Evolutionary conservation across 2,329 filamentous ascomycete species (phyloP), one percentile per base, ranked within the genome.

Genomic region (Nothomitra cinnamomea): DNA sequence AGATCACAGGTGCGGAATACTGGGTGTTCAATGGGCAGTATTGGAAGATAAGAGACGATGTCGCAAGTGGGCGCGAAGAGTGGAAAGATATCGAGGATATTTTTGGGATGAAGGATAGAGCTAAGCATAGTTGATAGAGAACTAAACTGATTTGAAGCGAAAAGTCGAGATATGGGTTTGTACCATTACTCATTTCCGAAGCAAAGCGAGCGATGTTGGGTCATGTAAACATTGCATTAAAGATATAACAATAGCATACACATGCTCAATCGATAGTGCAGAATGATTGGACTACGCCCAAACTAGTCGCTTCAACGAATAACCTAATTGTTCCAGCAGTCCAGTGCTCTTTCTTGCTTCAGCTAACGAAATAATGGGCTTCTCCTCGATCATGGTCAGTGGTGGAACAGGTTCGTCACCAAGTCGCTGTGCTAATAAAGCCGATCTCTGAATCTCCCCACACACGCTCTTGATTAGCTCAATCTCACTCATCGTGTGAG

Each of bases 11-110:
- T 0, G 87, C 95, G 68, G 76, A 83, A 58, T 95, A 84, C 68
- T 98, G 92, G 92, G 75, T 82, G 60, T 94, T 90, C 62, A 94
- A 81, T 62, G 85, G 84, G 40, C 78, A 85, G 66, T 98, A 98
- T 67, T 98, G 92, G 92, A 74, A 79, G 61, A 72, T 80, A 61
- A 75, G 87, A 57, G 75, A 84, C 51, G 74, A 72, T 65, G 83
- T 82, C 41, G 82, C 80, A 19, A 68, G 74, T 54, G 79, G 84
- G 52, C 28, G 28, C 28, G 73, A 72, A 61, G 72, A 72, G 53
- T 86, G 89, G 88, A 77, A 78, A 57, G 76, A 79, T 22, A 62
- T 88, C 65, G 87, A 94, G 69, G 82, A 85, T 60, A 83, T 94
- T 55, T 95, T 82, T 64, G 79, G 64, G 55, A n/a, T 52, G 8